phyloP scores from a whole-genome alignment of 805 yeast genomes.

The Starmera pachycereana region DNA sequence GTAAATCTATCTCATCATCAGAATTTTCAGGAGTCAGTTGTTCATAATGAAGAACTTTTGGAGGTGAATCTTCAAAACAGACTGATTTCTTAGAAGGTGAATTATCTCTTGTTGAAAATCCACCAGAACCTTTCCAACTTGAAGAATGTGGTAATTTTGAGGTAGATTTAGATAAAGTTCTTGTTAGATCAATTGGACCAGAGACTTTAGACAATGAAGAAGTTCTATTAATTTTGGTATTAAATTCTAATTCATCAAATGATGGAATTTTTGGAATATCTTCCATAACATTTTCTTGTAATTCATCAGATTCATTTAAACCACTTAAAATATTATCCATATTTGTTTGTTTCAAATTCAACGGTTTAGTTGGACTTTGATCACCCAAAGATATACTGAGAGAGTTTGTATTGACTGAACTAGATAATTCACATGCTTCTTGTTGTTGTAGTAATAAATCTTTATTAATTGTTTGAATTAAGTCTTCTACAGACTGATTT shows the following conservation, averaged over 20 bases:
- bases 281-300: conserved; percentile 12
- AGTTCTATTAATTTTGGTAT: conserved; percentile 19
- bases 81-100: conserved; percentile 28
- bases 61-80: conserved; percentile 28
- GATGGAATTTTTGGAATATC: conserved; percentile 18
- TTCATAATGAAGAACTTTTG: conserved; percentile 26
- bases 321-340: neutral
- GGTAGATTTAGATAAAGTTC: conserved; percentile 12
- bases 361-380: conserved; percentile 18
- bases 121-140: conserved; percentile 5
- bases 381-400: conserved; percentile 4
- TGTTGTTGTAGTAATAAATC: neutral
- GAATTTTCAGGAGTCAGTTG: conserved; percentile 17
- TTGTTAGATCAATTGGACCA: conserved; percentile 21
- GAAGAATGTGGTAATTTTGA: conserved; percentile 8
- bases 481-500: neutral
- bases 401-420: neutral
- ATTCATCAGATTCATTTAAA: neutral
- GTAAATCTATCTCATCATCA: conserved; percentile 13
- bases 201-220: conserved; percentile 16
- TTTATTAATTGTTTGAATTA: neutral
- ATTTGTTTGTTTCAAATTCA: conserved; percentile 11
- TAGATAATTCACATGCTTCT: no score
- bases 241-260: conserved; percentile 23
- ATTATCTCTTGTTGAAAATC: conserved; percentile 10